Evolutionary conservation across 345 rosid genomes (phyloP).

Genomic region (Euphorbia pulcherrima): DNA sequence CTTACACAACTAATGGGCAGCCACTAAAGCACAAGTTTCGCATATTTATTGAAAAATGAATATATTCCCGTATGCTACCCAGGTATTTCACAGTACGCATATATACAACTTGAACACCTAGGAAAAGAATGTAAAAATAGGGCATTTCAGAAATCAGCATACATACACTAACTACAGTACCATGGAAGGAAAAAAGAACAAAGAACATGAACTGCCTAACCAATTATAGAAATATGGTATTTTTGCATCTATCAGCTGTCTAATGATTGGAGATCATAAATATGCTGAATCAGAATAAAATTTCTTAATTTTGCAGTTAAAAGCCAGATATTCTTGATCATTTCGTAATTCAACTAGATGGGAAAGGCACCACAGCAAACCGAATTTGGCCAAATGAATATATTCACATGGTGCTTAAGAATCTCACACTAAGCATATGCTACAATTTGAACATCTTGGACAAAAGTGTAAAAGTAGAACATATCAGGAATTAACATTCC

Average conservation of each 20-base stretch:
- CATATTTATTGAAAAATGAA: no score
- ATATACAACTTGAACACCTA: no score
- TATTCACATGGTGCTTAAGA: neutral
- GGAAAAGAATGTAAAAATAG: no score
- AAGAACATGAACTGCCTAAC: neutral
- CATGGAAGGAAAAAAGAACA: neutral
- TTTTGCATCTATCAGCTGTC: neutral
- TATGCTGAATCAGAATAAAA: neutral
- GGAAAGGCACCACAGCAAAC: slow-evolving; percentile 1
- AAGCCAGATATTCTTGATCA: neutral
- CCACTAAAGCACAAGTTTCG: no score
- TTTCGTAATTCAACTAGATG: neutral
- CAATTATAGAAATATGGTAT: neutral
- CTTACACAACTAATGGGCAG: no score
- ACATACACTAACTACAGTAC: neutral
- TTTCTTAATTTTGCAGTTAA: neutral
- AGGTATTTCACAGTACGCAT: no score
- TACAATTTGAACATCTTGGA: neutral
- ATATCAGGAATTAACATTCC: neutral
- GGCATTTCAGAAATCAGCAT: no score
- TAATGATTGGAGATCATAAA: neutral
- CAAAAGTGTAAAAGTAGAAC: neutral
- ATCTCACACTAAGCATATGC: neutral
- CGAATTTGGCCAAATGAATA: neutral
- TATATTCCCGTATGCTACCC: no score